Percentiles rank a stretch among this genome's conserved stretches.
Conservation (phyloP, 768 basidiomycete genomes). For the Lactarius akahatsu region DNA sequence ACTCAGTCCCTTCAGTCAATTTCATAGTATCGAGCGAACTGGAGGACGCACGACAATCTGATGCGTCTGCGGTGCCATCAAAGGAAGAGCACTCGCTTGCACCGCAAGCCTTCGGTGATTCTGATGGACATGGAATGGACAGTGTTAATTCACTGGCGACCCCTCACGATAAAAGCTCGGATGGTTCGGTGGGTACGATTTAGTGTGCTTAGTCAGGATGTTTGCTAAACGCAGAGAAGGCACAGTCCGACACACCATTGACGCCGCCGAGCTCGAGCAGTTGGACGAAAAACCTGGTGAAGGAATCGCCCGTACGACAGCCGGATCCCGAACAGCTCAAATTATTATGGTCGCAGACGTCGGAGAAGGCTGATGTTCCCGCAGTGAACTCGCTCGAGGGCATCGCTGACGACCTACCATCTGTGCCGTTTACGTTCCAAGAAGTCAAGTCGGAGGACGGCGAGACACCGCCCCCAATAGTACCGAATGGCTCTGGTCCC, state of each 20-base stretch:
- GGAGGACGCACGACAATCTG: conserved; percentile 39
- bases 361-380: conserved; percentile 65
- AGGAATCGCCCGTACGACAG: conserved; percentile 65
- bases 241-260: conserved; percentile 45
- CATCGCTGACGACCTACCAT: conserved; percentile 78
- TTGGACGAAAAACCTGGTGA: conserved; percentile 53
- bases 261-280: conserved; percentile 58
- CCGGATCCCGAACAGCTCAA: conserved; percentile 85
- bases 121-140: conserved; percentile 6
- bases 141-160: conserved; percentile 33
- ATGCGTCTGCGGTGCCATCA: conserved; percentile 6
- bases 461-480: conserved; percentile 69
- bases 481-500: conserved; percentile 45
- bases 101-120: conserved; percentile 8
- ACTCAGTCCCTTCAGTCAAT: conserved; percentile 52
- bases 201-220: conserved; percentile 8
- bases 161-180: conserved; percentile 47
- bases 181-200: conserved; percentile 50
- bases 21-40: conserved; percentile 83
- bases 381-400: conserved; percentile 79
- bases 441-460: conserved; percentile 88
- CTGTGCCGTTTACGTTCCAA: conserved; percentile 76
- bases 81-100: conserved; percentile 13
- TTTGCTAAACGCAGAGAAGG: conserved; percentile 31
- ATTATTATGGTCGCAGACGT: conserved; percentile 79